Evolutionary conservation across 768 basidiomycete species (phyloP).

Genomic region (Galerina marginata): DNA sequence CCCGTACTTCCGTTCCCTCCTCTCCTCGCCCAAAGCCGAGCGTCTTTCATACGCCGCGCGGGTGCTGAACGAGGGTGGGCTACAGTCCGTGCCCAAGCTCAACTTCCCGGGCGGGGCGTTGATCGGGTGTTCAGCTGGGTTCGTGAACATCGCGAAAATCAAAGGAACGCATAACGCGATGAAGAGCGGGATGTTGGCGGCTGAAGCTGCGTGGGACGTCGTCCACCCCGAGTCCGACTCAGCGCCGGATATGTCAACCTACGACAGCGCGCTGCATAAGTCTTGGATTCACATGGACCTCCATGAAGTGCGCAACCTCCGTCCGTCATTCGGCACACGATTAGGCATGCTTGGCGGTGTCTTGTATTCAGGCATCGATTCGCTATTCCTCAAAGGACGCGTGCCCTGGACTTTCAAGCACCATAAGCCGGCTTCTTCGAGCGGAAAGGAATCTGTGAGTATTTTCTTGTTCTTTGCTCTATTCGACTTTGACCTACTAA

Average conservation of each 20-base stretch:
- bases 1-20: slow-evolving; percentile 83
- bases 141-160: slow-evolving; percentile 96
- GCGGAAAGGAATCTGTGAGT: slow-evolving; percentile 31
- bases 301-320: slow-evolving; percentile 87
- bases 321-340: slow-evolving; percentile 83
- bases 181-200: slow-evolving; percentile 98
- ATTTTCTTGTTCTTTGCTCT: background rate
- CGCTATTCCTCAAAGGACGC: slow-evolving; percentile 80
- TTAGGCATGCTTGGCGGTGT: slow-evolving; percentile 90
- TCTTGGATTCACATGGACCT: slow-evolving; percentile 91
- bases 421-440: slow-evolving; percentile 41
- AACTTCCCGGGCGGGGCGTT: slow-evolving; percentile 94
- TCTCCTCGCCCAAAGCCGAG: slow-evolving; percentile 64
- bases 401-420: slow-evolving; percentile 94
- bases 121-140: slow-evolving; percentile 94
- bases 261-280: slow-evolving; percentile 68
- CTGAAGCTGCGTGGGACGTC: slow-evolving; percentile 80
- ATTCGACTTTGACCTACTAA: background rate
- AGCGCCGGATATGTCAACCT: slow-evolving; percentile 69
- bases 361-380: slow-evolving; percentile 87
- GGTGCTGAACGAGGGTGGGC: slow-evolving; percentile 89
- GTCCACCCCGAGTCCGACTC: slow-evolving; percentile 40
- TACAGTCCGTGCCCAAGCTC: slow-evolving; percentile 85
- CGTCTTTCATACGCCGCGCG: slow-evolving; percentile 93
- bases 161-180: slow-evolving; percentile 99